Conservation (phyloP, 306 rosid species). For the Begonia loranthoides region DNA sequence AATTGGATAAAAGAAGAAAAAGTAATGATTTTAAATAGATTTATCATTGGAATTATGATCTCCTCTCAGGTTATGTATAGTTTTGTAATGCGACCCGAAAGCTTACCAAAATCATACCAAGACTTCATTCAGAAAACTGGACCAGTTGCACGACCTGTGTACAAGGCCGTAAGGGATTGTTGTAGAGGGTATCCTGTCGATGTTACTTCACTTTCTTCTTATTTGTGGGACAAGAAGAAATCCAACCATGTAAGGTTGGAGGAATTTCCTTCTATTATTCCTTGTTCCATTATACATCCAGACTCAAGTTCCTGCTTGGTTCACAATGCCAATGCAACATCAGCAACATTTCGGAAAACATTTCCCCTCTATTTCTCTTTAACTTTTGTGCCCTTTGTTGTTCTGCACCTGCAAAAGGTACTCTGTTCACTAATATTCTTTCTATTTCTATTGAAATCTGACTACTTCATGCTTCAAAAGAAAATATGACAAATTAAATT, state of each 20-base stretch:
- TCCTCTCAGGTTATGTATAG: constrained; percentile 82
- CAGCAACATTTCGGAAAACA: constrained; percentile 82
- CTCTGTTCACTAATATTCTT: neutral
- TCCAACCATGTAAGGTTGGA: constrained; percentile 48
- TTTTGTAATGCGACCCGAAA: constrained; percentile 98
- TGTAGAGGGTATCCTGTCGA: constrained; percentile 78
- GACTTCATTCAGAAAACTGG: constrained; percentile 93
- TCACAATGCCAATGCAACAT: constrained; percentile 60
- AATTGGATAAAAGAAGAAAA: no score
- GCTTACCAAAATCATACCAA: constrained; percentile 84
- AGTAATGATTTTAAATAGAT: no score
- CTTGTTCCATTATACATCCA: constrained; percentile 82
- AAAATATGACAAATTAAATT: neutral
- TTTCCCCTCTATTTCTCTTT: constrained; percentile 93
- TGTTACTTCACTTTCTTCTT: constrained; percentile 54
- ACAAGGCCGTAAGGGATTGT: constrained; percentile 83
- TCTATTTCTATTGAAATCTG: neutral
- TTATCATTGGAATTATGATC: neutral
- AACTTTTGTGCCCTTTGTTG: constrained; percentile 91
- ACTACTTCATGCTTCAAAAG: neutral
- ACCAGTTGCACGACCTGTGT: constrained; percentile 86
- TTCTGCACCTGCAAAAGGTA: constrained; percentile 90
- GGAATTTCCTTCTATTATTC: constrained; percentile 75
- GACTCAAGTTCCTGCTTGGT: constrained; percentile 65
- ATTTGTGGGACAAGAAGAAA: constrained; percentile 37